These are phyloP conservation scores for Metschnikowia proteae DNA, from an alignment of 805 yeast species.

Conservation along the genomic window DNA sequence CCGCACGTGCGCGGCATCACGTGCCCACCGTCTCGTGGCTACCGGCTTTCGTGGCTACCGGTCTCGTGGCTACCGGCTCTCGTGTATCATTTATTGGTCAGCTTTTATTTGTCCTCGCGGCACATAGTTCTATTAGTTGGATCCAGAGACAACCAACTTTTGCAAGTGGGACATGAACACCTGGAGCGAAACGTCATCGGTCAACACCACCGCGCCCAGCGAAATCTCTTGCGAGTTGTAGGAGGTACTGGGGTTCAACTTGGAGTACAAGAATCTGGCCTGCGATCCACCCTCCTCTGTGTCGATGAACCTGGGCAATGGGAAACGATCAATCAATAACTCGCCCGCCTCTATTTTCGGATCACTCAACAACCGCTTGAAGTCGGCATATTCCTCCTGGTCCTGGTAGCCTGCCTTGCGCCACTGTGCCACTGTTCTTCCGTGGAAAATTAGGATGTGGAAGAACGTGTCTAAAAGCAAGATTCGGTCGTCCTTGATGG, in stretches of 20 bases:
- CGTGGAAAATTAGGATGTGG: slow-evolving; percentile 93
- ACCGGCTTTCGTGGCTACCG: slow-evolving; percentile 2
- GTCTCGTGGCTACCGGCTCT: background rate
- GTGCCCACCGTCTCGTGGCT: background rate
- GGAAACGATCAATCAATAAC: slow-evolving; percentile 88
- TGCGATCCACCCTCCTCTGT: slow-evolving; percentile 99
- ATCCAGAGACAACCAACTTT: slow-evolving; percentile 70
- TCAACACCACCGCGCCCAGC: slow-evolving; percentile 75
- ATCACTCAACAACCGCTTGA: slow-evolving; percentile 79
- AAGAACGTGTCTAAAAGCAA: slow-evolving; percentile 91
- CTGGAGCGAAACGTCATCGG: slow-evolving; percentile 94
- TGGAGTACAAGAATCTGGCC: slow-evolving; percentile 92
- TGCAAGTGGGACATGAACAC: slow-evolving; percentile 94
- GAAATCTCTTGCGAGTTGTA: slow-evolving; percentile 58
- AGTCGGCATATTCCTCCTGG: slow-evolving; percentile 82
- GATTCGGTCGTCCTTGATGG: slow-evolving; percentile 84
- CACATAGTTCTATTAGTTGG: slow-evolving; percentile 21
- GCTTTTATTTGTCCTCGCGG: background rate
- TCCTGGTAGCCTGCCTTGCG: slow-evolving; percentile 93
- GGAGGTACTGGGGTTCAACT: slow-evolving; percentile 89
- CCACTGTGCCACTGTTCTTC: slow-evolving; percentile 94
- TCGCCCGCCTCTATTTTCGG: slow-evolving; percentile 93
- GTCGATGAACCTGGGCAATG: slow-evolving; percentile 94
- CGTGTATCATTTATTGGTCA: background rate
- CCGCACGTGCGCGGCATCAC: background rate